Conservation (phyloP, 2,329 filamentous ascomycete species). For the Aureobasidium sp. region DNA sequence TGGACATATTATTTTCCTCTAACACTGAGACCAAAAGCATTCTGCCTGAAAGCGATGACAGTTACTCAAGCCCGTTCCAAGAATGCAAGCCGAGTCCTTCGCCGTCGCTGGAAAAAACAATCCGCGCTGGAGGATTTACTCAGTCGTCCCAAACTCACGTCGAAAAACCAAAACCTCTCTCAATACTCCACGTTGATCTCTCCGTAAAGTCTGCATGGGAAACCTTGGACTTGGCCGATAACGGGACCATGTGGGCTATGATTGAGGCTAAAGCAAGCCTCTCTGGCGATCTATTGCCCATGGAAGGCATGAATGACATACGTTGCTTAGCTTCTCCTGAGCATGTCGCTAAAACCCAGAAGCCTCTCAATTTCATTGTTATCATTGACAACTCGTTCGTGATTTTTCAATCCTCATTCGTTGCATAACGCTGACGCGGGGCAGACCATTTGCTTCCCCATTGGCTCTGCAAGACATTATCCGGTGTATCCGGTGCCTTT, state of each 20-base stretch:
- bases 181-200: slow-evolving; percentile 1
- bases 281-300: background rate
- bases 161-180: background rate
- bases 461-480: background rate
- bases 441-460: slow-evolving; percentile 6
- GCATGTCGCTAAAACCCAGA: background rate
- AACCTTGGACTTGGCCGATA: slow-evolving; percentile 5
- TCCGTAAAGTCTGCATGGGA: background rate
- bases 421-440: background rate
- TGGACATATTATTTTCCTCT: background rate
- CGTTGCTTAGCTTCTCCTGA: background rate
- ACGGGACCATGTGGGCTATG: slow-evolving; percentile 3
- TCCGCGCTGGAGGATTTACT: background rate
- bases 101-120: slow-evolving; percentile 12
- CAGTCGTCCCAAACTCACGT: background rate
- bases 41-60: background rate
- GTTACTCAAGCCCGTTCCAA: background rate
- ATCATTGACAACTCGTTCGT: slow-evolving; percentile 34
- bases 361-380: slow-evolving; percentile 28
- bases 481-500: background rate
- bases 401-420: background rate
- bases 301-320: background rate
- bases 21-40: background rate
- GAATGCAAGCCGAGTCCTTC: background rate
- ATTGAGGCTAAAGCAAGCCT: slow-evolving; percentile 11